phyloP scores from a whole-genome alignment of 2,329 filamentous ascomycete genomes.

The Monosporascus cannonballus region DNA sequence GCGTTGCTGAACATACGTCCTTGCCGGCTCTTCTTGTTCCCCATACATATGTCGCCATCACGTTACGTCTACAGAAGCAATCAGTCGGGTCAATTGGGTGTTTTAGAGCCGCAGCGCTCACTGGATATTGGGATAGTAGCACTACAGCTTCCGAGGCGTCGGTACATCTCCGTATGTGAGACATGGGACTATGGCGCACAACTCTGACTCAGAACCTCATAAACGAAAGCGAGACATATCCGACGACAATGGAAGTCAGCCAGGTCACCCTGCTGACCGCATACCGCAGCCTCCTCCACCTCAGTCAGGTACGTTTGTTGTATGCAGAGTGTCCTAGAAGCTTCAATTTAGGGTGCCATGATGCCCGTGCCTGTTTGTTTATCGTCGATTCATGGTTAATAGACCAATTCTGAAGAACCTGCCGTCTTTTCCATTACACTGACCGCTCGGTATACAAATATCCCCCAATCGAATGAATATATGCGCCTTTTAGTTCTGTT shows the following conservation, averaged over 20 bases:
- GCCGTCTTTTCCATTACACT: too few relatives aligned
- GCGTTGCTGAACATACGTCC: not conserved
- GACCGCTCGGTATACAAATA: not conserved
- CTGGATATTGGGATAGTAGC: constrained; percentile 13
- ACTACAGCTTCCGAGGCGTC: constrained; percentile 8
- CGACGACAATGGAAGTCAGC: constrained; percentile 36
- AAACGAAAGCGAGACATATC: constrained; percentile 42
- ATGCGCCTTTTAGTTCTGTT: not conserved
- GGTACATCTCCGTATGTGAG: constrained; percentile 15
- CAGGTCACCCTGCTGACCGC: constrained; percentile 30
- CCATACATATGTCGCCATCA: constrained; percentile 10
- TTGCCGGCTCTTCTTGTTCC: not conserved
- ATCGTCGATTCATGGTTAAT: not conserved
- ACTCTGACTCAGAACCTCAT: constrained; percentile 33
- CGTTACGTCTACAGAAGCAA: constrained; percentile 10
- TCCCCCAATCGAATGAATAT: not conserved
- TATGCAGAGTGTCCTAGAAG: not conserved
- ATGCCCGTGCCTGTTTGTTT: too few relatives aligned
- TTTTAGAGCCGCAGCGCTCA: constrained; percentile 14
- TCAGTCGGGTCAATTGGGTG: constrained; percentile 18
- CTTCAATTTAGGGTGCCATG: too few relatives aligned
- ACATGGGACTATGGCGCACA: constrained; percentile 35
- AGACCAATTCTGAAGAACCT: too few relatives aligned
- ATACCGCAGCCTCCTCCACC: constrained; percentile 38
- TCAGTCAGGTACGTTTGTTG: constrained; percentile 38